Conservation (phyloP, 148 eudicot species). For the Hydrangea macrophylla region DNA sequence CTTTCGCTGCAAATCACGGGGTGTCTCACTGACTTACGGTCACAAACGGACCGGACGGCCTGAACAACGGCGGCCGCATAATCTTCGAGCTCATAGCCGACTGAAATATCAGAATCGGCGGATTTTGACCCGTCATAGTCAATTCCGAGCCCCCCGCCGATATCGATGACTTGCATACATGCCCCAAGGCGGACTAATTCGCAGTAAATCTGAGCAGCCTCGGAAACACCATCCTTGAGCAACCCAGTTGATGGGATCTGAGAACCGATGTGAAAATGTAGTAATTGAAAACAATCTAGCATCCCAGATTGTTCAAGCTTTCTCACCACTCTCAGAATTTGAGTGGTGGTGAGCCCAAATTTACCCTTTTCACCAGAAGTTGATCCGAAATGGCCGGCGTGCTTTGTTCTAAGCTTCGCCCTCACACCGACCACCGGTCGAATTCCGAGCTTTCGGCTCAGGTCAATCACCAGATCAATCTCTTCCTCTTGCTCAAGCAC, state of each 20-base stretch:
- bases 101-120: constrained; percentile 67
- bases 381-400: constrained; percentile 87
- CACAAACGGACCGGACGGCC: constrained; percentile 54
- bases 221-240: constrained; percentile 69
- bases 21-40: constrained; percentile 46
- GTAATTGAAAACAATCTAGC: constrained; percentile 80
- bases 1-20: constrained; percentile 81
- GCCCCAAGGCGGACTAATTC: constrained; percentile 85
- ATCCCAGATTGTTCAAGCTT: constrained; percentile 56
- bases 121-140: constrained; percentile 91
- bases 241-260: constrained; percentile 78
- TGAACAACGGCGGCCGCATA: constrained; percentile 82
- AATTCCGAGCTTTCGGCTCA: constrained; percentile 49
- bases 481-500: constrained; percentile 92
- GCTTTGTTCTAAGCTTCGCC: constrained; percentile 91
- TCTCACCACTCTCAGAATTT: constrained; percentile 70
- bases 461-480: constrained; percentile 62
- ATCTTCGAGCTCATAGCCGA: constrained; percentile 67
- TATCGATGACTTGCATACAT: constrained; percentile 72
- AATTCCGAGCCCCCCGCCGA: constrained; percentile 91
- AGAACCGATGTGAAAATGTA: constrained; percentile 96
- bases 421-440: constrained; percentile 77
- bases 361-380: constrained; percentile 98
- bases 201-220: constrained; percentile 80
- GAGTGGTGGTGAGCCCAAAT: constrained; percentile 69